Base-by-base conservation (phyloP, 2,329 filamentous ascomycete species). In the Hypomyces perniciosus region DNA sequence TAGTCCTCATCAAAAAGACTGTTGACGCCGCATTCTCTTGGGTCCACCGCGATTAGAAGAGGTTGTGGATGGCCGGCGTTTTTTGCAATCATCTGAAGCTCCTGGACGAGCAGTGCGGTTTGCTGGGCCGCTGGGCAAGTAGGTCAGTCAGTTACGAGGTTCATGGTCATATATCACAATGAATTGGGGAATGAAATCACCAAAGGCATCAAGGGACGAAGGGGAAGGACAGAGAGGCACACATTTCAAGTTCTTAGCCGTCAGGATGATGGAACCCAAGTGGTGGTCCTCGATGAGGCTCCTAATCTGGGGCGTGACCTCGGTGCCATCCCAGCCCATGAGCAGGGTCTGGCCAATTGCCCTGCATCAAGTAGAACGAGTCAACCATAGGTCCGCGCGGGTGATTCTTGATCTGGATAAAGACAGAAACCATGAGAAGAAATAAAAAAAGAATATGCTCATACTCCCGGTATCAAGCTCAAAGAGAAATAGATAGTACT, bases 11-110 rank as follows among this genome's bases (percentile, higher is more conserved):
- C 92, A 63, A 95, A 96, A 2, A 97, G 79, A 70, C 90, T 96
- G 72, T 96, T 97, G 67, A 96, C 92, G 3, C 92, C 91, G 57
- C 93, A 81, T 99, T 97, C 68, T 99, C 93, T 66, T 99, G 93
- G 93, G 65, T 97, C 93, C 35, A 97, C 75, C 37, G 88, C 91
- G 60, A 99, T 96, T 49, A 95, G 76, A 13, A 99, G 73, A 2
- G 93, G 93, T 3, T 92, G 85, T 3, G 88, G 86, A 68, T 97
- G 92, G 20, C 92, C 92, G 53, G 92, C 86, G 69, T 95, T 81
- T 64, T 89, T 88, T 35, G 93, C 93, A 64, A 95, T 92, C 45
- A 85, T 90, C 69, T 99, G 93, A 41, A 99, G 77, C 63, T 97
- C 90, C 63, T 93, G 86, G 30, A 96, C 89, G 39, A 97, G 78